Percentiles rank a stretch among this genome's conserved stretches.
Evolutionary conservation across 768 basidiomycete genomes (phyloP).

Genomic region (Mycena vulgaris): DNA sequence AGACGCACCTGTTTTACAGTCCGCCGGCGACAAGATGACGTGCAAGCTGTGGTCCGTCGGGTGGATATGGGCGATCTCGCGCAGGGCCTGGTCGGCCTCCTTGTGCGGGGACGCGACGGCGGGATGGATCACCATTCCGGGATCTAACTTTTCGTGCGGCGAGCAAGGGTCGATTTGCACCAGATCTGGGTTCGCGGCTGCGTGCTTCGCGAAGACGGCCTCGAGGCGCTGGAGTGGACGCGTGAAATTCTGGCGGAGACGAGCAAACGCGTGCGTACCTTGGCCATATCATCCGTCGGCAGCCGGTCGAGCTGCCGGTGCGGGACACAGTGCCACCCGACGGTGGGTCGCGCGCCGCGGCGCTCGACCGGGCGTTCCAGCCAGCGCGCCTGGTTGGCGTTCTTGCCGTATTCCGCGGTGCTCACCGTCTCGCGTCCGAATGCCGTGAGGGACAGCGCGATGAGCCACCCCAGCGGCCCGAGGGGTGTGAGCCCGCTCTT

Average conservation of each 20-base stretch:
- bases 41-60: conserved; percentile 44
- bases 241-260: background rate
- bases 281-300: conserved; percentile 32
- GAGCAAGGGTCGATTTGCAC: conserved; percentile 37
- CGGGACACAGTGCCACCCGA: conserved; percentile 45
- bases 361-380: conserved; percentile 35
- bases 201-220: conserved; percentile 34
- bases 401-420: conserved; percentile 29
- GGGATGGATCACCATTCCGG: conserved; percentile 40
- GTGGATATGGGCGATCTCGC: conserved; percentile 47
- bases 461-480: conserved; percentile 30
- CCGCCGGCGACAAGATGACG: conserved; percentile 44
- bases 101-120: conserved; percentile 37
- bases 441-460: conserved; percentile 18
- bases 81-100: conserved; percentile 31
- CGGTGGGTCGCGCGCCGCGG: conserved; percentile 39
- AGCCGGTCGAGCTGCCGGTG: conserved; percentile 42
- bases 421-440: conserved; percentile 36
- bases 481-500: conserved; percentile 6
- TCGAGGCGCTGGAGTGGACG: conserved; percentile 23
- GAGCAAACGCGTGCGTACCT: conserved; percentile 25
- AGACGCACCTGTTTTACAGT: conserved; percentile 44
- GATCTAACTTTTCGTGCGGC: conserved; percentile 37
- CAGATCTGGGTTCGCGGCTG: conserved; percentile 35
- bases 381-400: conserved; percentile 36